These are phyloP conservation scores for Podospora pseudoanserina DNA, from an alignment of 495 filamentous ascomycete genomes.

Conservation along the genomic window DNA sequence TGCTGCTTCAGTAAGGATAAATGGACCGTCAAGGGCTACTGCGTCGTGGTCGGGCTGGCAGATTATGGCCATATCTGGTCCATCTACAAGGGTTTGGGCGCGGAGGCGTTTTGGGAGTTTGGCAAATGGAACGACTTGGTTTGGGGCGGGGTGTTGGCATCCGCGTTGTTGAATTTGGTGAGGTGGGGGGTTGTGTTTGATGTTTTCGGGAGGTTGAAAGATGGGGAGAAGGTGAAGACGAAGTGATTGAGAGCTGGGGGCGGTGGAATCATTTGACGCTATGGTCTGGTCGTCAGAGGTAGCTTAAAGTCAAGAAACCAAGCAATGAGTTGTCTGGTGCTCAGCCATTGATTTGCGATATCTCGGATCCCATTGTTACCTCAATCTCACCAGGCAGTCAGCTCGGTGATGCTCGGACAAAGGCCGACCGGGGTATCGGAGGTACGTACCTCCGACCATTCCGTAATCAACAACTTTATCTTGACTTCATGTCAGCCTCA, in stretches of 20 bases:
- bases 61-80: conserved; percentile 63
- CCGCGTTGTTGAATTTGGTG: conserved; percentile 48
- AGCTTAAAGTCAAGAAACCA: no score
- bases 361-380: neutral
- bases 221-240: neutral
- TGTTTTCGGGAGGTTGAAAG: conserved; percentile 40
- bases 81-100: conserved; percentile 51
- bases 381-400: neutral
- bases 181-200: conserved; percentile 51
- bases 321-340: no score
- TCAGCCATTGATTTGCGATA: no score
- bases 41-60: conserved; percentile 52
- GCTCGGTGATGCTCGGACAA: neutral
- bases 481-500: neutral
- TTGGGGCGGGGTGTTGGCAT: conserved; percentile 58
- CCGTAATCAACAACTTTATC: neutral
- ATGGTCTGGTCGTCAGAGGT: no score
- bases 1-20: conserved; percentile 52
- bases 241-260: neutral
- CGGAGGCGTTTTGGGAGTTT: conserved; percentile 43
- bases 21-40: conserved; percentile 49
- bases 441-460: neutral
- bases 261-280: no score
- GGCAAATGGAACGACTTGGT: conserved; percentile 53
- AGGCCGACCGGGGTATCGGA: neutral